Conservation (phyloP, 345 rosid genomes). For the Populus simonii region DNA sequence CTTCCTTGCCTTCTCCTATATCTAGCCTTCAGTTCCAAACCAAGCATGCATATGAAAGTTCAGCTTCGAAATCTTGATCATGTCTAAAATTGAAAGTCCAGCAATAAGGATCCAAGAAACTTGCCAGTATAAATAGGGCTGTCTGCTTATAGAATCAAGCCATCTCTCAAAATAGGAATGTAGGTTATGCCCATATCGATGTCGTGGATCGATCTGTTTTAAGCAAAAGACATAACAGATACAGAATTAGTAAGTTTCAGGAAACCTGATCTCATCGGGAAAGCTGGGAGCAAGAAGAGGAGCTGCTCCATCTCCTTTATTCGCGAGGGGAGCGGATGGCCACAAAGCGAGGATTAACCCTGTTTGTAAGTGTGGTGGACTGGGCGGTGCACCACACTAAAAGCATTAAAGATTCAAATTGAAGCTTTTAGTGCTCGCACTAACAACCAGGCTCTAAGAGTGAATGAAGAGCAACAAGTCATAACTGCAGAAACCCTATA, state of each 20-base stretch:
- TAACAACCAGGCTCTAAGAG: background rate
- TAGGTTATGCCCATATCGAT: slow-evolving; percentile 89
- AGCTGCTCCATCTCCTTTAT: too few species aligned
- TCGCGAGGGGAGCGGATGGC: too few species aligned
- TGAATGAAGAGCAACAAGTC: background rate
- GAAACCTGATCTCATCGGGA: too few species aligned
- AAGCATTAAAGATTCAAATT: too few species aligned
- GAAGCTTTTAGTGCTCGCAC: too few species aligned
- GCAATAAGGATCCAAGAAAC: slow-evolving; percentile 10
- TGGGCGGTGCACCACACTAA: too few species aligned
- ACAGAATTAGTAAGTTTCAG: too few species aligned
- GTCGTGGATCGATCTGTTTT: slow-evolving; percentile 84
- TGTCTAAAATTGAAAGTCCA: background rate
- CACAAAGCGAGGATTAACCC: too few species aligned
- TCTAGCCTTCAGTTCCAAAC: slow-evolving; percentile 63
- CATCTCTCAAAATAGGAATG: too few species aligned
- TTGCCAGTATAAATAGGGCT: slow-evolving; percentile 98
- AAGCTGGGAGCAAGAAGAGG: too few species aligned
- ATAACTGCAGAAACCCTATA: background rate
- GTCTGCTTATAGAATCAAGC: slow-evolving; percentile 67
- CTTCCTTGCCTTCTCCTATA: slow-evolving; percentile 89
- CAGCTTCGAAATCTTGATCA: slow-evolving; percentile 6
- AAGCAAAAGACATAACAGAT: background rate
- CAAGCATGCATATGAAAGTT: slow-evolving; percentile 5
- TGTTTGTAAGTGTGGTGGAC: too few species aligned